Evolutionary conservation across 495 filamentous ascomycete species (phyloP), one percentile per base, ranked within the genome.

Genomic region (Wilcoxina mikolae): DNA sequence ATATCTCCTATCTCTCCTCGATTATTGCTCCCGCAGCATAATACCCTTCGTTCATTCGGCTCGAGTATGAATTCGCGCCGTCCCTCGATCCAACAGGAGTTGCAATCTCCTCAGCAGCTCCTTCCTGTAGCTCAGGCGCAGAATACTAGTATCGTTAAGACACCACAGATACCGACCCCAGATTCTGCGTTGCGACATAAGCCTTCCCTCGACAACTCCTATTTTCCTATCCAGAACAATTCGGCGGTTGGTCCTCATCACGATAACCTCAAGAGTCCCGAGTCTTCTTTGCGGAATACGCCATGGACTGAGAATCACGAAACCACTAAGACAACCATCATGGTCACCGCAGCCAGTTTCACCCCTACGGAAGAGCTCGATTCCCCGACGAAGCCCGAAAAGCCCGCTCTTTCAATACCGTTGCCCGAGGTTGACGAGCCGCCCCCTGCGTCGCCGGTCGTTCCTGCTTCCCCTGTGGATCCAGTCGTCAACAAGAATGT

Each of bases 141-240:
- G 43, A 62, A 59, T 52, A n/a, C n/a, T n/a, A n/a, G n/a, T n/a
- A 66, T 66, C 24, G 50, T 65, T 42, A 66, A 65, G 48, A 65
- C 63, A 3, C 59, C 63, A 24, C 51, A 56, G 33, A 20, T 60
- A 12, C 59, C 62, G 24, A 56, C 65, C 2, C 59, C 63, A 4
- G 63, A 65, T 53, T 65, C 62, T 22, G 63, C 63, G n/a, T 38
- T 62, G 22, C 63, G 62, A 53, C 49, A 56, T 27, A 49, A 65
- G 23, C 54, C 61, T 28, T 61, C 55, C 27, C 59, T 55, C 28
- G 60, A 60, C 43, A 35, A 35, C 17, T 60, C 54, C 54, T 64
- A 65, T 33, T 65, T 65, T 15, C 54, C 62, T 38, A 20, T 48
- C 49, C 26, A 53, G 51, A 25, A 50, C 51, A 42, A 57, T 41